Evolutionary conservation across 768 basidiomycete species (phyloP), one percentile per base, ranked within the genome.

Genomic region (Mycena belliarum): DNA sequence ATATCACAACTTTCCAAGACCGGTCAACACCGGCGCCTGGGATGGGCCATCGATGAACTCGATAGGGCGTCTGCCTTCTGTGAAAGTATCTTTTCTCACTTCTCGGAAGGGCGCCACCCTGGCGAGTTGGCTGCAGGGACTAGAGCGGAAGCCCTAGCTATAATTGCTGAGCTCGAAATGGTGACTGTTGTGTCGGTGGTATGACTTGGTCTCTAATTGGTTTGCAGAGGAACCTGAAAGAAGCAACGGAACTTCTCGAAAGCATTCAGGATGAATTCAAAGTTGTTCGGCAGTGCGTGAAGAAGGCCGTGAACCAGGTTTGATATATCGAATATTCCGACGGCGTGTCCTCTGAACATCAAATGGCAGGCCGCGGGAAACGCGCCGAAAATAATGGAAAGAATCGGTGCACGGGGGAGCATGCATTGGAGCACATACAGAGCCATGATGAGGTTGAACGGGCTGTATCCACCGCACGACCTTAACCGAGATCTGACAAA

Each of bases 401-500:
- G 43, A 4, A 40, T 52, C 15, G 25, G 25, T 1, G 1, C 3
- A 16, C 9, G 16, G 7, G 8, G 37, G 7, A 14, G 7, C 0
- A 42, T 49, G 2, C 38, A 28, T 9, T 55, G 21, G 25, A 46
- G 16, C 14, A 48, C 60, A 1, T 61, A 61, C 26, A 41, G 33
- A 7, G 60, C 60, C 0, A 37, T 9, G 10, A 61, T 61, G 60
- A 1, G 14, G 1, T 0, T 9, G 6, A 28, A 56, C 6, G 60
- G 60, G 1, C 3, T 52, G 1, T 50, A 25, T 32, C 10, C 1
- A 0, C 11, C n/a, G 2, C n/a, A 54, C 9, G 50, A 62, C 18
- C 1, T 62, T 4, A 62, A 62, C 37, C n/a, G 45, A 1, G 42
- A 43, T 1, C 40, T 62, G 1, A 62, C 52, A 0, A 15, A 21